Base-by-base conservation (phyloP, 176 grass and related monocot species). In the Carex cristatella region DNA sequence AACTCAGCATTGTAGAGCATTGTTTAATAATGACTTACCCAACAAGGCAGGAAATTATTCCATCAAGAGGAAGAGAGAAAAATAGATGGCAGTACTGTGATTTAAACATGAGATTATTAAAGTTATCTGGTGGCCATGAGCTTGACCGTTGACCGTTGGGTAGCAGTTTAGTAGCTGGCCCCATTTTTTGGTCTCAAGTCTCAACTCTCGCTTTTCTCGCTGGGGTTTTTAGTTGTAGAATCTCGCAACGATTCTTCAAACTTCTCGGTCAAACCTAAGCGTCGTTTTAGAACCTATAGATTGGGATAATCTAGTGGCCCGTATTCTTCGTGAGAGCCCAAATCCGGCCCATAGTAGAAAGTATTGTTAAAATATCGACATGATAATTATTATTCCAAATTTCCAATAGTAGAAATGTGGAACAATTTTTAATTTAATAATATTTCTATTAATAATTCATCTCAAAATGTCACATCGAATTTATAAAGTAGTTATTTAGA, bases 241-340 rank as follows among this genome's bases (percentile, higher is more conserved):
- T 31, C 18, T 83, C 61, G 68, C 79, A 87, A 83, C 79, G 12
- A 76, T 46, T 81, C 32, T 83, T 87, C 86, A 83, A 87, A n/a
- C 18, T 64, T 65, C 69, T 15, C 12, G 0, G 80, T 83, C 86
- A 77, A 87, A 87, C 86, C 86, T 87, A 87, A 82, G 79, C 1
- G 48, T 87, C 80, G 32, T 46, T 23, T 11, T 55, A 57, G 27
- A 57, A 12, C 16, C 15, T 1, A 33, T 2, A 31, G 9, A 79
- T 14, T 15, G 76, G 44, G 73, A 10, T 31, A 38, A 40, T 69
- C 16, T 69, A 18, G 4, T 66, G 10, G 64, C 27, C 30, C 10
- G 5, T 4, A 10, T 14, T 11, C 28, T 12, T 32, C 30, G 8
- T 13, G 8, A 65, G 28, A 10, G 63, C 63, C 63, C 63, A 65